Evolutionary conservation across 768 basidiomycete genomes (phyloP).

Genomic region (Tubosaeta brunneosetosa): DNA sequence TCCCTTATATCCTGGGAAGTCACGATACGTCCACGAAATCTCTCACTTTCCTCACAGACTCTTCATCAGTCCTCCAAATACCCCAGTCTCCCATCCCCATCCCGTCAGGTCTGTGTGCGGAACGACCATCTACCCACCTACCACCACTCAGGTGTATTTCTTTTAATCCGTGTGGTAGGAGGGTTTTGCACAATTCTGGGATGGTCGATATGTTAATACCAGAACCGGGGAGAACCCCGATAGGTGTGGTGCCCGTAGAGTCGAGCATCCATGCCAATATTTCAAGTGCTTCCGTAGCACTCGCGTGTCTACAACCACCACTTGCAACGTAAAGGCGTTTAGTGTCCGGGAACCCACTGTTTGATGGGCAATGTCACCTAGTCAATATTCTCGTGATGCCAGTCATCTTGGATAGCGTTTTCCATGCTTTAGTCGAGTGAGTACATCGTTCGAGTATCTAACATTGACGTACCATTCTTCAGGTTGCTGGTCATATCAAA

Average conservation of each 20-base stretch:
- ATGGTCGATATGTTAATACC: slow-evolving; percentile 63
- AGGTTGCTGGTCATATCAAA: slow-evolving; percentile 67
- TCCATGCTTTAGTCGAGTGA: slow-evolving; percentile 20
- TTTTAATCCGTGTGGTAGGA: slow-evolving; percentile 52
- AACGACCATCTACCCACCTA: slow-evolving; percentile 51
- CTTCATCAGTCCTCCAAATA: slow-evolving; percentile 60
- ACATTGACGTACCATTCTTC: slow-evolving; percentile 41
- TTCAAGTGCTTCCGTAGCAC: slow-evolving; percentile 35
- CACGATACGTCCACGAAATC: slow-evolving; percentile 36
- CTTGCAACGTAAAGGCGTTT: slow-evolving; percentile 31
- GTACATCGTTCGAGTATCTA: background rate
- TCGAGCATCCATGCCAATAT: slow-evolving; percentile 39
- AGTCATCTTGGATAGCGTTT: slow-evolving; percentile 48
- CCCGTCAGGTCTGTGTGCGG: slow-evolving; percentile 46
- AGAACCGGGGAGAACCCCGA: slow-evolving; percentile 64
- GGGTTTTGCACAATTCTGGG: slow-evolving; percentile 40
- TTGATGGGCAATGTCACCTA: slow-evolving; percentile 44
- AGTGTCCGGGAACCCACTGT: background rate
- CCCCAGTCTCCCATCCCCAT: slow-evolving; percentile 79
- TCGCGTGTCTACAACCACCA: slow-evolving; percentile 47
- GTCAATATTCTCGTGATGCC: slow-evolving; percentile 76
- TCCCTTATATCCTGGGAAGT: too few relatives aligned
- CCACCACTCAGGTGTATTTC: slow-evolving; percentile 80
- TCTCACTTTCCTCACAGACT: slow-evolving; percentile 49
- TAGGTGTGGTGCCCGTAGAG: slow-evolving; percentile 10